These are phyloP conservation scores for Pythium angustatum DNA, from an alignment of 352 stramenopile genomes.

Conservation along the genomic window DNA sequence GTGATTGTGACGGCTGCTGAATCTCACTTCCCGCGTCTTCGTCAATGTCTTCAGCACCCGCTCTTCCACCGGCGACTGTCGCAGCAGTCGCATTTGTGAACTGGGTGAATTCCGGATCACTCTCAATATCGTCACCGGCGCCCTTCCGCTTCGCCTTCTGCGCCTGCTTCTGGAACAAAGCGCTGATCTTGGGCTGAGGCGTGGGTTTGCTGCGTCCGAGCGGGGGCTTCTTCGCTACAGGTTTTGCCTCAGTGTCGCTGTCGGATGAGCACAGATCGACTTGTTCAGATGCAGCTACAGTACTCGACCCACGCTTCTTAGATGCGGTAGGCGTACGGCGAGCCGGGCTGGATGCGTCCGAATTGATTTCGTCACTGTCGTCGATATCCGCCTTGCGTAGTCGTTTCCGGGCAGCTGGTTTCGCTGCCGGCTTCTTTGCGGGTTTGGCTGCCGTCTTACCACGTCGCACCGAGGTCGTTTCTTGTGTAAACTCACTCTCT, in stretches of 20 bases:
- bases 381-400: constrained; percentile 25
- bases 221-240: constrained; percentile 4
- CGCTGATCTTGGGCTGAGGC: constrained; percentile 60
- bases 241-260: constrained; percentile 1
- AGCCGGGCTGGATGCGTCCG: neutral
- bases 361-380: constrained; percentile 14
- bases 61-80: constrained; percentile 5
- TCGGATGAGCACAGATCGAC: constrained; percentile 51
- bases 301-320: constrained; percentile 30
- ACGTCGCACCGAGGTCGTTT: constrained; percentile 12
- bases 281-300: constrained; percentile 6
- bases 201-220: constrained; percentile 33
- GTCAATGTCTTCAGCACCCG: neutral
- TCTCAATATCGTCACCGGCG: constrained; percentile 66
- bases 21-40: constrained; percentile 15
- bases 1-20: constrained; percentile 34
- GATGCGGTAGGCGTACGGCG: constrained; percentile 9
- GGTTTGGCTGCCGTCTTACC: constrained; percentile 15
- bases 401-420: constrained; percentile 16
- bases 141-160: constrained; percentile 4
- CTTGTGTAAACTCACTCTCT: constrained; percentile 42
- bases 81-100: constrained; percentile 30
- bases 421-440: constrained; percentile 6
- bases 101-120: constrained; percentile 66
- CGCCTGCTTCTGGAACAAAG: constrained; percentile 43